Evolutionary conservation across 495 filamentous ascomycete genomes (phyloP).

Genomic region (Penicillium tannophilum): DNA sequence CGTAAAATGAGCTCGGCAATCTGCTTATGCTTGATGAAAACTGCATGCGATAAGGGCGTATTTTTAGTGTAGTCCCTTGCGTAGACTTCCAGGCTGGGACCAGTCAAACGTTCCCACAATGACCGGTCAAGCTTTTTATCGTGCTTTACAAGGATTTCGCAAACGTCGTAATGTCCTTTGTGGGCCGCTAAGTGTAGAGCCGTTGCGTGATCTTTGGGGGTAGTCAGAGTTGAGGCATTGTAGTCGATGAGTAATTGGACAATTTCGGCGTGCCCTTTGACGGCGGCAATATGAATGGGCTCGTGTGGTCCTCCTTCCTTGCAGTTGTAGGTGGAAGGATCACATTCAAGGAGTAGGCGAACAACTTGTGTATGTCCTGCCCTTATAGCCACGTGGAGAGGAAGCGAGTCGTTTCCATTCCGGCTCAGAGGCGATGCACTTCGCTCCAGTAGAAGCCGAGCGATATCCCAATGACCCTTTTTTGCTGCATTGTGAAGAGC

Average conservation of each 20-base stretch:
- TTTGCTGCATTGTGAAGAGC: conserved; percentile 18
- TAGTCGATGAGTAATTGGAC: conserved; percentile 8
- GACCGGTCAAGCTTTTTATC: conserved; percentile 5
- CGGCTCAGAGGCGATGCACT: conserved; percentile 3
- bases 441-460: conserved; percentile 10
- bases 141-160: conserved; percentile 10
- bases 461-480: conserved; percentile 12
- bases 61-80: not conserved
- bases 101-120: conserved; percentile 8
- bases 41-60: conserved; percentile 2
- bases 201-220: not conserved
- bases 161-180: conserved; percentile 12
- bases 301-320: not conserved
- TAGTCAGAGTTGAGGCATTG: not conserved
- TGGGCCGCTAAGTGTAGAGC: conserved; percentile 10
- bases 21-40: not conserved
- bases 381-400: conserved; percentile 6
- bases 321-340: conserved; percentile 1
- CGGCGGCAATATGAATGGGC: not conserved
- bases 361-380: conserved; percentile 10
- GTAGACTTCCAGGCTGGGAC: conserved; percentile 12
- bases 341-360: conserved; percentile 4
- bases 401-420: conserved; percentile 3
- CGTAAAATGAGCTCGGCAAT: conserved; percentile 11
- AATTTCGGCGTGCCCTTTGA: conserved; percentile 3